phyloP scores from a whole-genome alignment of 225 moss, liverwort and hornwort genomes.

The Pseudoscleropodium purum region DNA sequence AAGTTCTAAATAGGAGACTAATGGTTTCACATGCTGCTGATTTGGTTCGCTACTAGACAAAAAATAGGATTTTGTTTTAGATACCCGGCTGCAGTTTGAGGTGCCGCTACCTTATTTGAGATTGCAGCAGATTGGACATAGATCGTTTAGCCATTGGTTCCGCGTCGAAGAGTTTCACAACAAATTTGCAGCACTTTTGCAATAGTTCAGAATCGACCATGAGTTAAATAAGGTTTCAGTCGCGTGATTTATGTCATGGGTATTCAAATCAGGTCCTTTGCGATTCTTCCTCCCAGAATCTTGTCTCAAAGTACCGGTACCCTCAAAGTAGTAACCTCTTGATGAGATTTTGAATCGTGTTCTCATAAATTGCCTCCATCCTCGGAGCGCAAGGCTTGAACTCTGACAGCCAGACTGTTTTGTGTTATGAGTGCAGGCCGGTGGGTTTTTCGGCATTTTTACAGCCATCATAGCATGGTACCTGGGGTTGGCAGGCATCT shows the following conservation, averaged over 20 bases:
- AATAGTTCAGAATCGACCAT: background rate
- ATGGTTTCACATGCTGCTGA: background rate
- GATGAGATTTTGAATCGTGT: background rate
- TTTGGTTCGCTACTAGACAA: background rate
- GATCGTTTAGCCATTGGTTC: background rate
- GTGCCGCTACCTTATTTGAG: background rate
- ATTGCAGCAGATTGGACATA: background rate
- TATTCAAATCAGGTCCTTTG: background rate
- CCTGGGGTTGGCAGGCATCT: conserved; percentile 25
- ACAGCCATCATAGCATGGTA: conserved; percentile 47
- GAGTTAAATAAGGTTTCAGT: background rate
- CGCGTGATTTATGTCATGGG: background rate
- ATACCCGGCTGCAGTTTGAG: background rate
- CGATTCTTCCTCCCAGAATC: background rate
- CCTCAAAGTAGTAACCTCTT: background rate
- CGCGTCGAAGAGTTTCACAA: background rate
- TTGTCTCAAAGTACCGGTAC: background rate
- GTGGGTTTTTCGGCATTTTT: conserved; percentile 44
- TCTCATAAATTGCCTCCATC: background rate
- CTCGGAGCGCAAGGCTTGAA: background rate
- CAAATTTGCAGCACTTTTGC: background rate
- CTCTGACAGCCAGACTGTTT: background rate
- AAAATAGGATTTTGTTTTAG: background rate
- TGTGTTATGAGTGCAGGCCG: conserved; percentile 15
- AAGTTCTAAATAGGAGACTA: background rate